These are phyloP conservation scores for Coniosporium apollinis DNA, from an alignment of 495 filamentous ascomycete genomes.

Conservation along the genomic window DNA sequence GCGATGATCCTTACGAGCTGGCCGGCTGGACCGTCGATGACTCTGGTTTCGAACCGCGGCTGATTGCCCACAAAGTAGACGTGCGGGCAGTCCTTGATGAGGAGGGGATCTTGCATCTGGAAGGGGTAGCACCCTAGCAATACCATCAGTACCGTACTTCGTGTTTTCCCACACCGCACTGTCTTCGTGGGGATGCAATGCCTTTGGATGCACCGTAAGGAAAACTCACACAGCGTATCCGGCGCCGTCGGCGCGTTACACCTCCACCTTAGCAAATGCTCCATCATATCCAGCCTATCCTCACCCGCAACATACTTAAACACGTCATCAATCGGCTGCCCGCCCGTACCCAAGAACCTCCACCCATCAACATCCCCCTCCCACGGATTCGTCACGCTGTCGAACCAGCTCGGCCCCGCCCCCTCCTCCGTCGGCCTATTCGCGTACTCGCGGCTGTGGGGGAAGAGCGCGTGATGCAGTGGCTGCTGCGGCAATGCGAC, in stretches of 20 bases:
- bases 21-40: constrained; percentile 46
- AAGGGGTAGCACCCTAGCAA: constrained; percentile 80
- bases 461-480: constrained; percentile 25
- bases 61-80: constrained; percentile 86
- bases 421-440: constrained; percentile 18
- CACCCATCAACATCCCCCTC: constrained; percentile 77
- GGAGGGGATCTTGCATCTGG: constrained; percentile 77
- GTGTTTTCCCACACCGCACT: background rate
- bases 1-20: constrained; percentile 59
- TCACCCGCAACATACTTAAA: constrained; percentile 72
- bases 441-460: constrained; percentile 49
- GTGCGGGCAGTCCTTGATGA: constrained; percentile 69
- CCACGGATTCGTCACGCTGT: constrained; percentile 86
- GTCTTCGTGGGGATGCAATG: no score
- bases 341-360: constrained; percentile 66
- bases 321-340: constrained; percentile 87
- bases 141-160: background rate
- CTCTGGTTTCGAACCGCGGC: constrained; percentile 57
- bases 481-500: constrained; percentile 25
- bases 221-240: constrained; percentile 82
- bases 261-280: constrained; percentile 80
- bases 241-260: constrained; percentile 88
- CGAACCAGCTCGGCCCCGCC: constrained; percentile 56
- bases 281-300: constrained; percentile 70
- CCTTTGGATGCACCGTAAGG: no score